These are phyloP conservation scores for Corynespora cassiicola DNA, from an alignment of 2,329 filamentous ascomycete species.

Conservation along the genomic window DNA sequence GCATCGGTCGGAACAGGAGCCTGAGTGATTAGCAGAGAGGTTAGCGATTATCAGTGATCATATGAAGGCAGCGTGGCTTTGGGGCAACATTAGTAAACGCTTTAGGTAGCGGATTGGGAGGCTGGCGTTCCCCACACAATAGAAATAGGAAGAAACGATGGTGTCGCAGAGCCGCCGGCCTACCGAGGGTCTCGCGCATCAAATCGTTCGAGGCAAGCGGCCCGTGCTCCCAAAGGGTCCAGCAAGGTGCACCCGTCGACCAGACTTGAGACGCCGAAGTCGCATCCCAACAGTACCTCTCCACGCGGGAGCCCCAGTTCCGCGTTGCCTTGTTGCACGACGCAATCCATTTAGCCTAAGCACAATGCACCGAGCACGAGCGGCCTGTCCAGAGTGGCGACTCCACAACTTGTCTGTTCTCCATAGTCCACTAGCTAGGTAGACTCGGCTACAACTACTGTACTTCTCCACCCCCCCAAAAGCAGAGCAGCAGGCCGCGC, in stretches of 20 bases:
- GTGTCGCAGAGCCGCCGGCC: constrained; percentile 13
- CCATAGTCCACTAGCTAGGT: too few species aligned
- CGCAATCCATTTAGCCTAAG: too few species aligned
- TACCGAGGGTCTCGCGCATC: constrained; percentile 11
- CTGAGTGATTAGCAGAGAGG: constrained; percentile 4
- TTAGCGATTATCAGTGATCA: too few species aligned
- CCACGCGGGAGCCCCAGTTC: too few species aligned
- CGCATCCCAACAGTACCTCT: not conserved
- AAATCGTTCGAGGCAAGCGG: constrained; percentile 6
- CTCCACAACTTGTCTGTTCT: too few species aligned
- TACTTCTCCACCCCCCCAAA: too few species aligned
- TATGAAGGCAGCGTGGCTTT: not conserved
- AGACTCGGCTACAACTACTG: too few species aligned
- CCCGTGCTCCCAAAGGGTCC: constrained; percentile 1
- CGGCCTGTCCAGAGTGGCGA: too few species aligned
- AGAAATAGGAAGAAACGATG: constrained; percentile 14
- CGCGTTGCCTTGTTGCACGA: too few species aligned
- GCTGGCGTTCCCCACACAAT: constrained; percentile 15
- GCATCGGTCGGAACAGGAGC: not conserved
- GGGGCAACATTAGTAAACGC: constrained; percentile 9
- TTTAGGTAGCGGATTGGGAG: constrained; percentile 8
- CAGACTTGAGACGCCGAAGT: constrained; percentile 1
- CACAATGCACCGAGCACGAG: not conserved
- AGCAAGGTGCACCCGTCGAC: constrained; percentile 1
- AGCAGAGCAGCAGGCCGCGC: too few species aligned